These are phyloP conservation scores for Arthrobotrys megalospora DNA, from an alignment of 2,329 filamentous ascomycete species.

Conservation along the genomic window DNA sequence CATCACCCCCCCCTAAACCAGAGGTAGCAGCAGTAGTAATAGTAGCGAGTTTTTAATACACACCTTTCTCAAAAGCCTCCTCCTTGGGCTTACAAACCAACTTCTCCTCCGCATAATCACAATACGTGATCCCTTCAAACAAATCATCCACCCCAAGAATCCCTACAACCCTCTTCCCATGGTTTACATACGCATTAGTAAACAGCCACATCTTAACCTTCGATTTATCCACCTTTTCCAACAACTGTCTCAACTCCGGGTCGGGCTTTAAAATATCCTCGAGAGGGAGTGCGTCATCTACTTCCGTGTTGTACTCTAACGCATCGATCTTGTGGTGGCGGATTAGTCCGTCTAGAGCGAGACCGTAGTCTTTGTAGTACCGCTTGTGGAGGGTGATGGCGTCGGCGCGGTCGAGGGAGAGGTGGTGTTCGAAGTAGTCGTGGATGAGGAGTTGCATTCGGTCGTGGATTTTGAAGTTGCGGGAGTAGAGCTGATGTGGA, in stretches of 20 bases:
- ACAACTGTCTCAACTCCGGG: constrained; percentile 79
- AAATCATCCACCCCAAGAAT: constrained; percentile 86
- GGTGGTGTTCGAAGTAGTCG: constrained; percentile 66
- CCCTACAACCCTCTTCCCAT: constrained; percentile 84
- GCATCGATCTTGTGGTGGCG: constrained; percentile 95
- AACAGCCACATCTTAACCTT: constrained; percentile 94
- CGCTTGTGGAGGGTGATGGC: constrained; percentile 88
- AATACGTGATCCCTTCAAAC: constrained; percentile 89
- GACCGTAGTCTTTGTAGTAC: constrained; percentile 95
- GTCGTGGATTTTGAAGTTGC: constrained; percentile 79
- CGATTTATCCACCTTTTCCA: constrained; percentile 82
- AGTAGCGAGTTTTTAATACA: too few species aligned
- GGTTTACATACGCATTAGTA: constrained; percentile 94
- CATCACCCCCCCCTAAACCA: too few species aligned
- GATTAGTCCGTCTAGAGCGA: constrained; percentile 96
- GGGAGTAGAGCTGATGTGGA: constrained; percentile 52
- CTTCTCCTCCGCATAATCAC: constrained; percentile 81
- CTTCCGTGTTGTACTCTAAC: constrained; percentile 91
- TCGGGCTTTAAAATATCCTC: constrained; percentile 87
- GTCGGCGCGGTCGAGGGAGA: constrained; percentile 78
- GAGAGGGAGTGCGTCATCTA: constrained; percentile 93
- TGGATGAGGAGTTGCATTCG: constrained; percentile 87
- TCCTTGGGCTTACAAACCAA: constrained; percentile 89
- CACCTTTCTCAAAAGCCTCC: constrained; percentile 82
- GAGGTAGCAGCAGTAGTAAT: too few species aligned